Conservation (phyloP, 164 flowering plant genomes). For the Piper longum region DNA sequence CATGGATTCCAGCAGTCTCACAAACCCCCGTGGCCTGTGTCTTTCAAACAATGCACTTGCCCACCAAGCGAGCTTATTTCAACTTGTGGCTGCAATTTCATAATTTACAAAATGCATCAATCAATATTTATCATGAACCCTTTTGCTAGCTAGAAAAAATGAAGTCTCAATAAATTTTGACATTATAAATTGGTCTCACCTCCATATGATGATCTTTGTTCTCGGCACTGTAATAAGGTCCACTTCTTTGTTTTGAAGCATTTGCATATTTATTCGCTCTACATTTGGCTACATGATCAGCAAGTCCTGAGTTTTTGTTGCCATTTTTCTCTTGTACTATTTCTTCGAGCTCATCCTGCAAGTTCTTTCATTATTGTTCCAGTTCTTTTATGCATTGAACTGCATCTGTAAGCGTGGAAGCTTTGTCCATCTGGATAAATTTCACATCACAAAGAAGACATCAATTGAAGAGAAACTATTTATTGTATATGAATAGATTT, state of each 20-base stretch:
- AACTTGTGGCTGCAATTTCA: conserved; percentile 44
- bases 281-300: conserved; percentile 10
- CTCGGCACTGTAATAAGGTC: conserved; percentile 10
- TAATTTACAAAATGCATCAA: background rate
- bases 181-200: conserved; percentile 20
- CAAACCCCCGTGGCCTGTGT: conserved; percentile 66
- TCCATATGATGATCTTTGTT: conserved; percentile 73
- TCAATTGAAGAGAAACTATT: background rate
- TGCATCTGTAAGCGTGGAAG: conserved; percentile 80
- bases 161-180: too few species aligned
- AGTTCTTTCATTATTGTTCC: conserved; percentile 59
- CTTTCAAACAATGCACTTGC: conserved; percentile 58
- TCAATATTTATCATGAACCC: background rate
- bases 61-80: conserved; percentile 62
- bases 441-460: too few species aligned
- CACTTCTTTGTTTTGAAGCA: conserved; percentile 17
- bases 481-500: conserved; percentile 4
- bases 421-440: conserved; percentile 71
- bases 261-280: conserved; percentile 4
- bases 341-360: conserved; percentile 70
- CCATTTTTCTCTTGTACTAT: conserved; percentile 37
- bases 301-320: background rate
- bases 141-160: too few species aligned
- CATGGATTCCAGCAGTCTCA: conserved; percentile 71
- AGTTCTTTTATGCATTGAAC: conserved; percentile 70